Percentiles rank a stretch among this genome's conserved stretches.
These are phyloP conservation scores for Diaporthe humulicola DNA, from an alignment of 2,329 filamentous ascomycete species.

Conservation along the genomic window DNA sequence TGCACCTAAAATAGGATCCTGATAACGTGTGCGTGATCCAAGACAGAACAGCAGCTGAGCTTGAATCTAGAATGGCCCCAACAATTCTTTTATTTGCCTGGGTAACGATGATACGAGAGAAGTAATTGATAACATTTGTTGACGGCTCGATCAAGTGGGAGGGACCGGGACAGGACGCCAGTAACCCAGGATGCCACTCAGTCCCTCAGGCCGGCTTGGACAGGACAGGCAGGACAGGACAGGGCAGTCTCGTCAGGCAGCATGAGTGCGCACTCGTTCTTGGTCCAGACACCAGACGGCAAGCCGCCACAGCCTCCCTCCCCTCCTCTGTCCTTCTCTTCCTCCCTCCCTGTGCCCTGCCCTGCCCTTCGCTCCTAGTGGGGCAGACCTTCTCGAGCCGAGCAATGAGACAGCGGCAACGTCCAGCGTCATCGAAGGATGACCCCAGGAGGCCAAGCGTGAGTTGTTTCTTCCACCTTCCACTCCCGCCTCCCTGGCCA, in stretches of 20 bases:
- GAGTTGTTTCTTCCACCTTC: slow-evolving; percentile 14
- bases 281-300: neutral
- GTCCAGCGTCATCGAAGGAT: slow-evolving; percentile 28
- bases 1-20: slow-evolving; percentile 38
- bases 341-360: too few species aligned
- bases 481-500: neutral
- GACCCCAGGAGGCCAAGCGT: slow-evolving; percentile 28
- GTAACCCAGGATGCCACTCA: neutral
- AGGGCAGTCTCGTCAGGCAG: slow-evolving; percentile 11
- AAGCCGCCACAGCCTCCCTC: slow-evolving; percentile 3
- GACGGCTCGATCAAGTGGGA: neutral
- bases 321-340: neutral
- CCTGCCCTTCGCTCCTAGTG: neutral
- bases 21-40: slow-evolving; percentile 34
- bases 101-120: neutral
- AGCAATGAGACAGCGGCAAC: slow-evolving; percentile 29
- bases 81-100: neutral
- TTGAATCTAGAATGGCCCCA: slow-evolving; percentile 7
- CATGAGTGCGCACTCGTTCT: neutral
- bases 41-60: neutral
- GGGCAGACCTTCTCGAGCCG: slow-evolving; percentile 23
- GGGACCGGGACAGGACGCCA: neutral
- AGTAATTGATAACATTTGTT: neutral
- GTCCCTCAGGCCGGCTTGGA: slow-evolving; percentile 18
- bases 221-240: neutral